Conservation (phyloP, 768 basidiomycete species). For the Suillus ampliporus region DNA sequence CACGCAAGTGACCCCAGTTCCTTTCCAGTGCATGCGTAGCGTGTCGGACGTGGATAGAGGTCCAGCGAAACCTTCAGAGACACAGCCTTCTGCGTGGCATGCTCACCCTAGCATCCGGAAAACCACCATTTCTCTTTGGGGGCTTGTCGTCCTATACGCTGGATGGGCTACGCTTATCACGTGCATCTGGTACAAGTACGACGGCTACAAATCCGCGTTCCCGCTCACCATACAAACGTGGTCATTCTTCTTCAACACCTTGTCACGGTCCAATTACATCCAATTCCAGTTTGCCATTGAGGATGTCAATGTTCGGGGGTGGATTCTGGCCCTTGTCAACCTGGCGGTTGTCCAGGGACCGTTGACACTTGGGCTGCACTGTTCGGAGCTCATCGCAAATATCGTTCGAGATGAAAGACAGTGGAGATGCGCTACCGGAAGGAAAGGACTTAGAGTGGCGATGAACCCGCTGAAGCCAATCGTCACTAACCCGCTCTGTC, state of each 20-base stretch:
- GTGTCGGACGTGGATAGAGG: slow-evolving; percentile 17
- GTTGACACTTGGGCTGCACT: slow-evolving; percentile 35
- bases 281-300: slow-evolving; percentile 30
- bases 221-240: slow-evolving; percentile 15
- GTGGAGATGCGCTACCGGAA: slow-evolving; percentile 31
- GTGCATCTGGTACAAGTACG: slow-evolving; percentile 8
- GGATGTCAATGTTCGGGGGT: slow-evolving; percentile 27
- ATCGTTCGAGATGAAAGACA: slow-evolving; percentile 33
- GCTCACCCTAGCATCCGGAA: slow-evolving; percentile 28
- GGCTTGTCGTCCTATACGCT: slow-evolving; percentile 24
- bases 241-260: slow-evolving; percentile 31
- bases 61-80: slow-evolving; percentile 18
- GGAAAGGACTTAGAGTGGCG: slow-evolving; percentile 18
- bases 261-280: slow-evolving; percentile 25
- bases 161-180: slow-evolving; percentile 27
- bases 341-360: slow-evolving; percentile 34
- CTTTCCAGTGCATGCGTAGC: slow-evolving; percentile 32
- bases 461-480: slow-evolving; percentile 28
- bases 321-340: slow-evolving; percentile 31
- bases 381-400: slow-evolving; percentile 35
- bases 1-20: slow-evolving; percentile 23
- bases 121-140: slow-evolving; percentile 29
- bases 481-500: slow-evolving; percentile 26
- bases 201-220: too few relatives aligned
- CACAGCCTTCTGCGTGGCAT: slow-evolving; percentile 34